Conservation (phyloP, 352 stramenopile species). For the Pythium chondricola region DNA sequence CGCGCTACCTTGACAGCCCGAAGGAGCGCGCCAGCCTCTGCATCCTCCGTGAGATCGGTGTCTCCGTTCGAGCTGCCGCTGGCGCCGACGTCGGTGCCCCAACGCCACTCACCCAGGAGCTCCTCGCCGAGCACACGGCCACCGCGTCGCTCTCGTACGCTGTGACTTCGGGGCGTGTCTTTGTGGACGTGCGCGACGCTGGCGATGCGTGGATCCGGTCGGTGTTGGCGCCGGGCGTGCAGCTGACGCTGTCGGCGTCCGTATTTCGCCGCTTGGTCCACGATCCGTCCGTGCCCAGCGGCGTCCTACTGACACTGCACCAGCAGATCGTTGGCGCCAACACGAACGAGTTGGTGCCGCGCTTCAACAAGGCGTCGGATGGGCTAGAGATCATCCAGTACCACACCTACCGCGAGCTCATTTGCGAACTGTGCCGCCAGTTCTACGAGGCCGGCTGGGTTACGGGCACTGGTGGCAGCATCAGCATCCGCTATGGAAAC, state of each 20-base stretch:
- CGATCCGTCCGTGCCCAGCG: slow-evolving; percentile 14
- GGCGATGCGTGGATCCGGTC: slow-evolving; percentile 66
- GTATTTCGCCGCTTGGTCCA: slow-evolving; percentile 44
- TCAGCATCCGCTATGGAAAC: slow-evolving; percentile 90
- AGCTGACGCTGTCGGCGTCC: slow-evolving; percentile 17
- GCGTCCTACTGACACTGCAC: slow-evolving; percentile 18
- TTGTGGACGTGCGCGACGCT: slow-evolving; percentile 63
- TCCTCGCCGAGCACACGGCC: slow-evolving; percentile 42
- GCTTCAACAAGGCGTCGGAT: slow-evolving; percentile 38
- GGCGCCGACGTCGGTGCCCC: slow-evolving; percentile 1
- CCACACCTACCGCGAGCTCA: slow-evolving; percentile 47
- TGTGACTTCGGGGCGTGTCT: slow-evolving; percentile 33
- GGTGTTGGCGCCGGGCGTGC: slow-evolving; percentile 31
- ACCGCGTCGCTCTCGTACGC: slow-evolving; percentile 25
- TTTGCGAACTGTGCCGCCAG: slow-evolving; percentile 67
- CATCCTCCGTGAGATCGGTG: slow-evolving; percentile 47
- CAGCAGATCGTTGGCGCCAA: neutral
- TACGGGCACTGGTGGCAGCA: slow-evolving; percentile 92
- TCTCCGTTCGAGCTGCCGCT: slow-evolving; percentile 17
- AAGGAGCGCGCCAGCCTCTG: slow-evolving; percentile 52
- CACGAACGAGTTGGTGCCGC: slow-evolving; percentile 15
- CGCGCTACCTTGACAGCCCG: slow-evolving; percentile 56
- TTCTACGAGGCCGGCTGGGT: slow-evolving; percentile 89
- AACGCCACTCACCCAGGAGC: slow-evolving; percentile 17
- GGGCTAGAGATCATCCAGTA: slow-evolving; percentile 35